phyloP scores from a whole-genome alignment of 768 basidiomycete species.

The Kwoniella shandongensis region DNA sequence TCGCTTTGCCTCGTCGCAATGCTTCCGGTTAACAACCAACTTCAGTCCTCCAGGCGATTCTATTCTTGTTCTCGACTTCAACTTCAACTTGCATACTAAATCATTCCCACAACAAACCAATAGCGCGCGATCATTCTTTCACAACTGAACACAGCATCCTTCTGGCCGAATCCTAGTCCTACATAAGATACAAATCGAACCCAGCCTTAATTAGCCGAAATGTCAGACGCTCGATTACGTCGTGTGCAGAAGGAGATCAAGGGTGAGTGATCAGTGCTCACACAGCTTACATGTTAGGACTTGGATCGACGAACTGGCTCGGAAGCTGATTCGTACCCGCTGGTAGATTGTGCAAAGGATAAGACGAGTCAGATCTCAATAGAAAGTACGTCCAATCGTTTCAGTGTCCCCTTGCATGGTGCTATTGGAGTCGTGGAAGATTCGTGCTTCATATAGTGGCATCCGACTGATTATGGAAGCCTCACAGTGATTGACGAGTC shows the following conservation, averaged over 20 bases:
- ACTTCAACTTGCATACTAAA: too few species aligned
- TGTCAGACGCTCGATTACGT: slow-evolving; percentile 84
- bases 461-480: too few species aligned
- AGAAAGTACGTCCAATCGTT: slow-evolving; percentile 55
- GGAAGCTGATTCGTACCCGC: background rate
- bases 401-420: background rate
- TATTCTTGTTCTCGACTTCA: too few species aligned
- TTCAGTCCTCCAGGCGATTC: background rate
- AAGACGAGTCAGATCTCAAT: slow-evolving; percentile 82
- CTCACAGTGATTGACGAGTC: slow-evolving; percentile 82
- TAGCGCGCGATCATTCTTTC: too few species aligned
- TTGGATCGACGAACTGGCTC: background rate
- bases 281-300: background rate
- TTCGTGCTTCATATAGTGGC: background rate
- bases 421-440: background rate
- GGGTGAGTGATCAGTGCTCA: slow-evolving; percentile 56
- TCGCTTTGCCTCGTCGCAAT: too few species aligned
- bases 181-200: too few species aligned
- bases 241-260: slow-evolving; percentile 92
- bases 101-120: too few species aligned
- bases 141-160: too few species aligned
- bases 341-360: slow-evolving; percentile 88
- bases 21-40: background rate
- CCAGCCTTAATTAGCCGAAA: slow-evolving; percentile 21
- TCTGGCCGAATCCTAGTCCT: too few species aligned